Base-by-base conservation (phyloP, 176 grass and related monocot species). In the Hsuehochloa calcarea region DNA sequence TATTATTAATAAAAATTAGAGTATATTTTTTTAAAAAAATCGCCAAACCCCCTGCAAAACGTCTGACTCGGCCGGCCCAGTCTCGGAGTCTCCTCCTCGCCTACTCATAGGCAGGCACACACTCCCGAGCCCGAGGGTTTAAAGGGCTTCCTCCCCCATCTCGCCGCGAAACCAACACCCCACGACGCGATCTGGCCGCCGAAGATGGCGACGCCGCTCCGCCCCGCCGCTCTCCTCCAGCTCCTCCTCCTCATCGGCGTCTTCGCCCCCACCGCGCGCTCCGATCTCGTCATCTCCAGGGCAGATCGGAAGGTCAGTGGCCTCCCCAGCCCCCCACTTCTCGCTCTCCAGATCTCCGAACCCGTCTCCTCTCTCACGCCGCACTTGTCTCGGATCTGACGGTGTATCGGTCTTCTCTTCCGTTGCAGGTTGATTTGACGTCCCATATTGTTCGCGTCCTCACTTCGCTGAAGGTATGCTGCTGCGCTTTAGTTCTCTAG, bases 361-460 rank as follows among this genome's bases (percentile, higher is more conserved):
- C 49, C 27, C 39, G 22, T 20, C 59, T 47, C 47, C 14, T 69
- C 44, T 74, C 61, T 26, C 29, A 5, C 10, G 20, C 6, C 10
- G 56, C 8, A 9, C 3, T 11, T 34, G 3, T 4, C 38, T 51
- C 23, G 66, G 66, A 85, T 88, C 90, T 90, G 68, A 79, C 51
- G 52, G 15, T 54, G 14, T 65, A 0, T 25, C 13, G 5, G 1
- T 45, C 12, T 29, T 13, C 14, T 62, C 72, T 41, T 80, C 62
- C 46, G 14, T 75, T 77, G 63, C 97, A 99, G 97, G 86, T 94
- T 84, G 97, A 99, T 68, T 74, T 99, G 92, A 89, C 91, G 65
- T 99, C 97, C 13, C 93, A 99, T 56, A 94, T 99, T 79, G 96
- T 99, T 22, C 93, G 97, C 68, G 67, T 86, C 44, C 71, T 99